Evolutionary conservation across 2,329 filamentous ascomycete genomes (phyloP), one percentile per base, ranked within the genome.

Genomic region (Trichoderma atroviride): DNA sequence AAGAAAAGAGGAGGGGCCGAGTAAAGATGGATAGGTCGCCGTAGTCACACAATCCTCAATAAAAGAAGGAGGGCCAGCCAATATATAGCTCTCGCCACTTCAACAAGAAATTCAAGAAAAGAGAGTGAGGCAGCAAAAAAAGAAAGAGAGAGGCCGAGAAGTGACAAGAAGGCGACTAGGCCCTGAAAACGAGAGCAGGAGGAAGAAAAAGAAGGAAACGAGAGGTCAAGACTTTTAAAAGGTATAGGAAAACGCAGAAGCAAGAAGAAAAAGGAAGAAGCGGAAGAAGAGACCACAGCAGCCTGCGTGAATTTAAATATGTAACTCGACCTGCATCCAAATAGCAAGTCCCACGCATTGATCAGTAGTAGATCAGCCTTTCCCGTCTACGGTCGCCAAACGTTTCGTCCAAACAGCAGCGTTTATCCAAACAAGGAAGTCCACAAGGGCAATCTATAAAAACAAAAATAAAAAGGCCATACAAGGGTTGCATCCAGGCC

Each of bases 361-460:
- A 31, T 24, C 65, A 55, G 55, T 40, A 56, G 66, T 50, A 56
- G 47, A 43, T n/a, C 40, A 35, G 55, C 53, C 55, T 29, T 67
- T 67, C 29, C 55, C 63, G 29, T 52, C n/a, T 43, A 27, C 19
- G 24, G 57, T 14, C 33, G 47, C 47, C 47, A 4, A 37, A 22
- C 56, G 58, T 69, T 59, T 69, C 58, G 33, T 29, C 58, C 58
- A 64, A 47, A 50, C n/a, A 43, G 63, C 53, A 66, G 53, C 53
- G 29, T 67, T 43, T 67, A 57, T 57, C 67, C 65, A 60, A 68
- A 68, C 50, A 61, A 55, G 65, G 65, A 68, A 68, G 65, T 35
- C 63, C 53, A 33, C 57, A 68, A 57, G 27, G 37, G 16, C 29
- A 33, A 59, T 50, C 53, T 31, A 47, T 22, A 19, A 47, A 31